A percentile compares a stretch with the other conserved stretches of the same genome.
phyloP scores from a whole-genome alignment of 345 rosid genomes.

The Populus simonii region DNA sequence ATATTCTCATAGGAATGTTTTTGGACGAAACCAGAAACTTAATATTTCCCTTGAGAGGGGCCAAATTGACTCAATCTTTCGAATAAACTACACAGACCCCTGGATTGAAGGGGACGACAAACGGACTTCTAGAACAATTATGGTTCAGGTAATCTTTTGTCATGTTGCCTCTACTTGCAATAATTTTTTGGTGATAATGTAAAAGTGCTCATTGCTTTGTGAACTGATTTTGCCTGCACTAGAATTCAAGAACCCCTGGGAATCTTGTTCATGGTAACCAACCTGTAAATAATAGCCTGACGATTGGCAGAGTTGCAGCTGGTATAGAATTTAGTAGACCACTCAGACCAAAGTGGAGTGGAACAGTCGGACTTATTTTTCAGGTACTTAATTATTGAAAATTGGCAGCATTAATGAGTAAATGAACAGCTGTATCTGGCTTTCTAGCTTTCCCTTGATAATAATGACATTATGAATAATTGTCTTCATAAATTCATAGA shows the following conservation, averaged over 20 bases:
- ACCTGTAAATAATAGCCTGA: slow-evolving; percentile 58
- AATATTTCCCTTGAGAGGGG: slow-evolving; percentile 88
- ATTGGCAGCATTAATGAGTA: neutral
- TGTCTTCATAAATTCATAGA: neutral
- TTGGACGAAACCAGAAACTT: slow-evolving; percentile 91
- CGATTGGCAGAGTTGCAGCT: slow-evolving; percentile 78
- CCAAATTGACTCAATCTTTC: slow-evolving; percentile 90
- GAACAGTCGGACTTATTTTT: slow-evolving; percentile 76
- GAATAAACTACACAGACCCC: slow-evolving; percentile 91
- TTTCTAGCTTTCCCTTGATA: neutral
- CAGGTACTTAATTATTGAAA: slow-evolving; percentile 48
- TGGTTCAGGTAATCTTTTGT: slow-evolving; percentile 63
- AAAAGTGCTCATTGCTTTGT: neutral
- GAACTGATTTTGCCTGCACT: slow-evolving; percentile 23
- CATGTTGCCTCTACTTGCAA: neutral
- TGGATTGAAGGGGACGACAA: slow-evolving; percentile 99
- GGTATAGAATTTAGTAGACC: slow-evolving; percentile 87
- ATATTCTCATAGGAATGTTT: slow-evolving; percentile 91
- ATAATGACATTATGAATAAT: neutral
- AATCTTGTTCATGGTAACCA: slow-evolving; percentile 90
- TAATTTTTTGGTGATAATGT: neutral
- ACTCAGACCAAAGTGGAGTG: slow-evolving; percentile 95
- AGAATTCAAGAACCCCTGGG: slow-evolving; percentile 97
- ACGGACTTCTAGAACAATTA: slow-evolving; percentile 81
- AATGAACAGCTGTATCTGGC: neutral